Evolutionary conservation across 1,284 basidiomycete species (phyloP).

Genomic region (Rhodotorula sp.): DNA sequence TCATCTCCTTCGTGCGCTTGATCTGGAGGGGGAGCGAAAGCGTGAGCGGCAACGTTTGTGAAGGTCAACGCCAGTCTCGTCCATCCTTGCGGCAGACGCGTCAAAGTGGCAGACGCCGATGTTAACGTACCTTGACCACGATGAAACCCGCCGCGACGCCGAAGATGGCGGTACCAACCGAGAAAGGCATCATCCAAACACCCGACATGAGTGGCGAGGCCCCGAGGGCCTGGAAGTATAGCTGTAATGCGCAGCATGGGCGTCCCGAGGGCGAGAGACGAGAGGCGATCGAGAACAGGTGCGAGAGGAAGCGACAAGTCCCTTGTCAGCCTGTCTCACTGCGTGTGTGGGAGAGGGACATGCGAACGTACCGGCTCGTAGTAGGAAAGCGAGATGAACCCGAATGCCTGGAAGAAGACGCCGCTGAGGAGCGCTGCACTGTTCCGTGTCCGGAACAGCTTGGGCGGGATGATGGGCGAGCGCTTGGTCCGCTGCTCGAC

Average conservation of each 20-base stretch:
- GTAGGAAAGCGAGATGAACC: constrained; percentile 60
- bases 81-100: too few species aligned
- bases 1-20: constrained; percentile 39
- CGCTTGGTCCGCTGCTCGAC: constrained; percentile 70
- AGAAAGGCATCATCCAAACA: constrained; percentile 72
- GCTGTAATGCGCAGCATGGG: background rate
- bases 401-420: constrained; percentile 66
- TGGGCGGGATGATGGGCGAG: constrained; percentile 75
- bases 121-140: constrained; percentile 60
- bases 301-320: background rate
- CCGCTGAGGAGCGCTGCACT: constrained; percentile 66
- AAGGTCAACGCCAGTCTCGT: too few species aligned
- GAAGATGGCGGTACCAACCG: constrained; percentile 56
- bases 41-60: constrained; percentile 57
- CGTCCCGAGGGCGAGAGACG: background rate
- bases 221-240: constrained; percentile 63
- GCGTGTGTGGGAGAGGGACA: background rate
- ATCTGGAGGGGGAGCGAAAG: background rate
- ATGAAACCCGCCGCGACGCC: constrained; percentile 64
- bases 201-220: constrained; percentile 73
- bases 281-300: too few species aligned
- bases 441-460: constrained; percentile 76
- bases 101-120: background rate
- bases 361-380: constrained; percentile 18
- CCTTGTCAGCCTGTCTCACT: background rate